Evolutionary conservation across 805 yeast species (phyloP), one percentile per base, ranked within the genome.

Genomic region (Yarrowia osloensis): DNA sequence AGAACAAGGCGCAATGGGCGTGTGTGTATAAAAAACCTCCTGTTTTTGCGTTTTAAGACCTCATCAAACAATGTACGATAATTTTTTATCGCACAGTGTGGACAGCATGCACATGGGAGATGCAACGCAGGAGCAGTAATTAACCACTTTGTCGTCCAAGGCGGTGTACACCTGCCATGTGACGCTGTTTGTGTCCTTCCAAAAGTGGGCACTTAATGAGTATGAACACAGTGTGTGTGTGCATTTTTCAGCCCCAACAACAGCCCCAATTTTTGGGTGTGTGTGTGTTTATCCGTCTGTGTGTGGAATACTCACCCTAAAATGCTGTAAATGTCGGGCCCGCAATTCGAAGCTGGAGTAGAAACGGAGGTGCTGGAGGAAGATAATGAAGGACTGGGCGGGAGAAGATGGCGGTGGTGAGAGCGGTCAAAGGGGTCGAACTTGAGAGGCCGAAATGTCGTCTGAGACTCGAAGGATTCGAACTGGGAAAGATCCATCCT

Each of bases 401-500:
- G 24, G 13, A 22, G 29, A 21, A 13, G 15, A 7, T 21, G 26
- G 19, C 37, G 31, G 24, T 4, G 31, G 22, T 15, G 9, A 15
- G 21, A n/a, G 8, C 7, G 24, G 37, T 49, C 37, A 15, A 26
- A 26, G 8, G 4, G 52, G 44, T 39, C 44, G 24, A n/a, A n/a
- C 9, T 15, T 17, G 26, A 4, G 11, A 6, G 33, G 52, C 13
- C 21, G 52, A 28, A 47, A 54, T 3, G 44, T 39, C 24, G 46
- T 22, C 26, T 11, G 62, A 55, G 62, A 39, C 62, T 55, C 35
- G 12, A 26, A 55, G 47, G 62, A 55, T 4, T 55, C 62, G 26
- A 55, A 40, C 63, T 39, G 63, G 63, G 63, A 57, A 39, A 40
- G 49, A 57, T 40, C 15, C 63, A 57, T 57, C 49, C 49, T 57